Evolutionary conservation across 352 stramenopile genomes (phyloP), one percentile per base, ranked within the genome.

Genomic region (Thalassiosira pacifica): DNA sequence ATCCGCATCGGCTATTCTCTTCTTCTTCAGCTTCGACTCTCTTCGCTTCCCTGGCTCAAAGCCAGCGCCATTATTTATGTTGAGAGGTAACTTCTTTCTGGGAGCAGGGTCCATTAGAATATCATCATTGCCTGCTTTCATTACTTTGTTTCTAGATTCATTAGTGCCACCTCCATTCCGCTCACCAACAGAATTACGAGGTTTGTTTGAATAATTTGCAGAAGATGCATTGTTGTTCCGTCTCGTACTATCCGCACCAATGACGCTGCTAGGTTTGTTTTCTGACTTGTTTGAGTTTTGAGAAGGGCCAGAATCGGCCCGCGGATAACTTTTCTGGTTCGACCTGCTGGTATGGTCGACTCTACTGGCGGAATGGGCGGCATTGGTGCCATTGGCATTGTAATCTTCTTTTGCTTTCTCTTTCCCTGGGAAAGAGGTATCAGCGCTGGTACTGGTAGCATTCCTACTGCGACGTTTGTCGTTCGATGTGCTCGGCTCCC

Each of bases 21-120:
- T 79, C 59, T 73, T 81, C 73, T 74, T 74, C 22, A 64, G 22
- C 61, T 66, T 81, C 32, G 73, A 67, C 13, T 81, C 34, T 9
- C 42, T 64, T 66, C 9, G 32, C 42, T 74, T 65, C 42, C 2
- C 31, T 24, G 29, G 10, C 22, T 42, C 69, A 52, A 32, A 22
- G 10, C 0, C 31, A n/a, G 13, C 13, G 37, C 37, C 37, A 57
- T 57, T 53, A 78, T 66, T 45, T 24, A 3, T 57, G 6, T 55
- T 55, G 19, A 78, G 8, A 40, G 55, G 55, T 59, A 61, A 53
- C 31, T 59, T 79, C 27, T 32, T 79, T 24, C 45, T 18, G 9
- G 70, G 70, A 26, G 26, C 53, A 78, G 53, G 70, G 26, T 78
- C 26, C 5, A 57, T 6, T 34, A 78, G 26, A 40, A 78, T 67